These are phyloP conservation scores for Globisporangium emineosum DNA, from an alignment of 352 stramenopile species.

Conservation along the genomic window DNA sequence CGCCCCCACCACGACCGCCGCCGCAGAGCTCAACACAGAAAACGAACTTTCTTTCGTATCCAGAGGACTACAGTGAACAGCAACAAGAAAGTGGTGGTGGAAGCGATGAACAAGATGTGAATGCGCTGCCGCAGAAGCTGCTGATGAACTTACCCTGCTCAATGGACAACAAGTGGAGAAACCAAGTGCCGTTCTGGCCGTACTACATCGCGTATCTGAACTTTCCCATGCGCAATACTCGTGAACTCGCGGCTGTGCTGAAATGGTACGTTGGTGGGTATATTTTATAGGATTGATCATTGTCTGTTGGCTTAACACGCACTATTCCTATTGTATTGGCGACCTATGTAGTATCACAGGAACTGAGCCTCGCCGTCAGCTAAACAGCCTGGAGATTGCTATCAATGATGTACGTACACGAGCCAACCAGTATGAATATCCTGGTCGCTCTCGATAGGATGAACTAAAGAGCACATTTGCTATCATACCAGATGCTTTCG, in stretches of 20 bases:
- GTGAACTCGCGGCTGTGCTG: constrained; percentile 34
- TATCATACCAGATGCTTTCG: constrained; percentile 34
- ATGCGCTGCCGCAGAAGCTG: constrained; percentile 6
- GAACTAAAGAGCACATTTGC: background rate
- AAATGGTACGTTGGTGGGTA: constrained; percentile 31
- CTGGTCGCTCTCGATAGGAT: background rate
- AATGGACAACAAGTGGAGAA: constrained; percentile 23
- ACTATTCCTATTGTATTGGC: constrained; percentile 5
- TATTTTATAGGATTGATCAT: background rate
- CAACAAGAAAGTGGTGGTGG: constrained; percentile 1
- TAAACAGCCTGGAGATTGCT: constrained; percentile 40
- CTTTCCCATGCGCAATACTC: constrained; percentile 33
- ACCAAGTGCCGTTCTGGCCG: constrained; percentile 64
- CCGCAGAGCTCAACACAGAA: background rate
- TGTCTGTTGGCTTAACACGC: background rate
- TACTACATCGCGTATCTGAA: constrained; percentile 51
- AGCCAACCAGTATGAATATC: background rate
- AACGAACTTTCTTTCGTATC: constrained; percentile 34
- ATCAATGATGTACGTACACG: constrained; percentile 29
- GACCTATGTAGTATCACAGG: constrained; percentile 26
- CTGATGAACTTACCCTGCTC: constrained; percentile 47
- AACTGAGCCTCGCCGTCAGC: constrained; percentile 20
- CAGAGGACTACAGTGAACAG: constrained; percentile 14
- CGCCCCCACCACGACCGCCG: constrained; percentile 23
- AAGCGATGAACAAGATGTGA: constrained; percentile 19